phyloP scores from a whole-genome alignment of 2,329 filamentous ascomycete genomes.

The Aquanectria penicillioides region DNA sequence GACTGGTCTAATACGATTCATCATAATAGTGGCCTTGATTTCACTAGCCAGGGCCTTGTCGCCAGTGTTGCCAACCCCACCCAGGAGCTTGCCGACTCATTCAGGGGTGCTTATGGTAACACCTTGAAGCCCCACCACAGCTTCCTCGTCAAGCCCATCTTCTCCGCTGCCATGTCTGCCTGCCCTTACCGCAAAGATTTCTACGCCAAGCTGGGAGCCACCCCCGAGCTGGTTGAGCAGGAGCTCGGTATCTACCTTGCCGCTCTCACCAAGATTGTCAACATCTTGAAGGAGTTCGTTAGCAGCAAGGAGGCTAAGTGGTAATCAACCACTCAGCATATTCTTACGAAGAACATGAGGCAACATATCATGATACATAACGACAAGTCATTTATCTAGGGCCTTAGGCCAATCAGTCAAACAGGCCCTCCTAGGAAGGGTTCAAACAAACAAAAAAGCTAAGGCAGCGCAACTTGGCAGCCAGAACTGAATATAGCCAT shows the following conservation, averaged over 20 bases:
- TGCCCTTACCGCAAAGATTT: conserved; percentile 95
- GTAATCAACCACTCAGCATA: conserved; percentile 53
- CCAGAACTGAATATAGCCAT: not conserved
- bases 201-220: conserved; percentile 83
- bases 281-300: conserved; percentile 74
- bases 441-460: conserved; percentile 17
- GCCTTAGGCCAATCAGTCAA: conserved; percentile 22
- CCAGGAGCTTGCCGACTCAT: conserved; percentile 86
- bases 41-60: conserved; percentile 86
- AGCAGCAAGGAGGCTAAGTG: conserved; percentile 67
- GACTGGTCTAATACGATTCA: conserved; percentile 4
- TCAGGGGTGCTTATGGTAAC: conserved; percentile 83
- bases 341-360: no score
- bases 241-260: conserved; percentile 78
- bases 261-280: conserved; percentile 81
- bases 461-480: conserved; percentile 6
- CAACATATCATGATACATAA: conserved; percentile 19
- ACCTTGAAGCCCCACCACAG: conserved; percentile 94
- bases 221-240: conserved; percentile 68
- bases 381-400: conserved; percentile 12
- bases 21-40: conserved; percentile 82
- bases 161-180: conserved; percentile 91
- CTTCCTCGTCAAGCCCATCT: conserved; percentile 90
- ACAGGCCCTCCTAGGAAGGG: conserved; percentile 7
- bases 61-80: conserved; percentile 74